Conservation (phyloP, 495 filamentous ascomycete genomes). For the Clohesyomyces aquaticus region DNA sequence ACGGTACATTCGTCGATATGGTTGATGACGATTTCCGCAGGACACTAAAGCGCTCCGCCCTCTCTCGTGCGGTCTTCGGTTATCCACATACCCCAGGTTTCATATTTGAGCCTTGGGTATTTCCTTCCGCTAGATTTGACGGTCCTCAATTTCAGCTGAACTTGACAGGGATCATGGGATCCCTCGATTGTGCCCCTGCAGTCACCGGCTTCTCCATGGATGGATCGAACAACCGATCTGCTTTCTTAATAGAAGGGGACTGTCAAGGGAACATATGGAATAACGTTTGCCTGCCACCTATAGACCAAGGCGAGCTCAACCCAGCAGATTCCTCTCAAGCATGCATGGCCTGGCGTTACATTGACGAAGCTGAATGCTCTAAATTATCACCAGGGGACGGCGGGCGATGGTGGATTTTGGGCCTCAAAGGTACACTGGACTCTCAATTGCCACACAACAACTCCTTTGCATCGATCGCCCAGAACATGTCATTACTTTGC, state of each 20-base stretch:
- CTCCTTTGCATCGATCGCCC: background rate
- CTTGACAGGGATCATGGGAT: background rate
- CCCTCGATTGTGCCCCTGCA: background rate
- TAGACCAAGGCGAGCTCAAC: no score
- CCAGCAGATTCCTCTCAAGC: no score
- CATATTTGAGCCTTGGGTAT: background rate
- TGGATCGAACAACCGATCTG: background rate
- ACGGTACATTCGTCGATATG: background rate
- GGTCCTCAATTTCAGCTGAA: background rate
- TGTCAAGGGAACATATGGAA: background rate
- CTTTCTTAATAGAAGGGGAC: background rate
- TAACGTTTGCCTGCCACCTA: background rate
- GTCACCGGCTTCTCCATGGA: background rate
- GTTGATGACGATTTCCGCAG: background rate
- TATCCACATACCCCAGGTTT: background rate
- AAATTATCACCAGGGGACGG: background rate
- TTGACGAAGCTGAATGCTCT: background rate
- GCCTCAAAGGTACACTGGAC: background rate
- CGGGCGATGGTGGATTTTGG: conserved; percentile 2
- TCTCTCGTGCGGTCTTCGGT: background rate
- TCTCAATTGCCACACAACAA: background rate
- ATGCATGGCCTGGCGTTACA: conserved; percentile 2
- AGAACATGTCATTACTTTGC: background rate
- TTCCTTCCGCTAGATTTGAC: background rate
- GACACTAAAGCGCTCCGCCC: background rate